Percentiles rank a stretch among this genome's conserved stretches.
Evolutionary conservation across 352 stramenopile genomes (phyloP).

Genomic region (Globisporangium takayamanum): DNA sequence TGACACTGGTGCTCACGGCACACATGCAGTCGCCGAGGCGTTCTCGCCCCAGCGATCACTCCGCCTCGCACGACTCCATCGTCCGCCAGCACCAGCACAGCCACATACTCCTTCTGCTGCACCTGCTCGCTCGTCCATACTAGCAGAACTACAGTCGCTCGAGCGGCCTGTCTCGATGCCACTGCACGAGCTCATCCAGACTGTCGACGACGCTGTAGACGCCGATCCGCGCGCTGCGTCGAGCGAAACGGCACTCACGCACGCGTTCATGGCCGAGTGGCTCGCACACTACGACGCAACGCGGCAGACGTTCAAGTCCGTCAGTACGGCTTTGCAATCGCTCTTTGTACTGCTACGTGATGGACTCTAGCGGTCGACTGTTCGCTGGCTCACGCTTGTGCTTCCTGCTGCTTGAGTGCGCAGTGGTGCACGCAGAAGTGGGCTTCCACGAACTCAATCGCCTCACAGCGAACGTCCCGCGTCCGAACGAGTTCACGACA

Average conservation of each 20-base stretch:
- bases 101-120: too few relatives aligned
- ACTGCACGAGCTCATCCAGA: constrained; percentile 48
- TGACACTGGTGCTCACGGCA: not conserved
- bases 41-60: constrained; percentile 43
- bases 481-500: constrained; percentile 54
- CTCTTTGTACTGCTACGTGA: not conserved
- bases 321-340: constrained; percentile 25
- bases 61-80: constrained; percentile 16
- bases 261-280: constrained; percentile 61
- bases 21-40: constrained; percentile 13
- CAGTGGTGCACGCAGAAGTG: constrained; percentile 59
- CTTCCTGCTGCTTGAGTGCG: not conserved
- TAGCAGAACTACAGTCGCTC: not conserved
- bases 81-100: not conserved
- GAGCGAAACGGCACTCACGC: constrained; percentile 43
- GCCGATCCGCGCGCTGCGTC: constrained; percentile 41
- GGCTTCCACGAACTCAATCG: constrained; percentile 56
- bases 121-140: too few relatives aligned
- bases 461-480: constrained; percentile 43
- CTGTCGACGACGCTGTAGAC: constrained; percentile 43
- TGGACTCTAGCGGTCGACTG: too few relatives aligned
- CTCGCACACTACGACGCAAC: constrained; percentile 47
- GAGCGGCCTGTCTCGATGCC: constrained; percentile 12
- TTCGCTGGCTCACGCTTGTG: not conserved
- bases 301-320: constrained; percentile 51